phyloP scores from a whole-genome alignment of 345 rosid genomes.

The Hypericum perforatum region DNA sequence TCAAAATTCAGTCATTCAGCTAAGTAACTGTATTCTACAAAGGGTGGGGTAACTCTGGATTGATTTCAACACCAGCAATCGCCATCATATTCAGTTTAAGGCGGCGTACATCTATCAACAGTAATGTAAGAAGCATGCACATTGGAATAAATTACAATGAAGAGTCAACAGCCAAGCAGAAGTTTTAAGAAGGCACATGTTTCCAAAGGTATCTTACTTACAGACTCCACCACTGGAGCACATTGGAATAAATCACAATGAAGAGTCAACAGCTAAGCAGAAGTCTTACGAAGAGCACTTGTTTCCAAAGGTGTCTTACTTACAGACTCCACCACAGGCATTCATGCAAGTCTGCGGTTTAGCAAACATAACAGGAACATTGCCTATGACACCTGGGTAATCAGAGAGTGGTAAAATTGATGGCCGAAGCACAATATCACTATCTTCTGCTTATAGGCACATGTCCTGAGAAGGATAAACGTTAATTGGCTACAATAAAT shows the following conservation, averaged over 20 bases:
- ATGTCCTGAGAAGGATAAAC: background rate
- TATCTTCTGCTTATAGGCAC: background rate
- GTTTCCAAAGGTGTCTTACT: too few relatives aligned
- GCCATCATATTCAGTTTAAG: too few relatives aligned
- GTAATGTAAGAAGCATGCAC: slow-evolving; percentile 4
- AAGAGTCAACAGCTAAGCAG: too few relatives aligned
- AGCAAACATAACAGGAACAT: slow-evolving; percentile 79
- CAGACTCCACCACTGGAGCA: slow-evolving; percentile 95
- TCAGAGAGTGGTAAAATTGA: background rate
- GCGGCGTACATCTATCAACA: too few relatives aligned
- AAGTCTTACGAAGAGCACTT: too few relatives aligned
- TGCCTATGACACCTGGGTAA: slow-evolving; percentile 59
- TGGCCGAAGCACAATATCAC: background rate
- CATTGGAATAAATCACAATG: too few relatives aligned
- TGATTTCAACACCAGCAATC: too few relatives aligned
- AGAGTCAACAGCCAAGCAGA: slow-evolving; percentile 4
- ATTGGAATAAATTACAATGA: slow-evolving; percentile 4
- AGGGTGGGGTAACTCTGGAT: too few relatives aligned
- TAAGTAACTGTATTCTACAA: too few relatives aligned
- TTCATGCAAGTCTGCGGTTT: slow-evolving; percentile 98
- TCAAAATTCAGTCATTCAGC: background rate
- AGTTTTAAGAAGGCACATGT: slow-evolving; percentile 72
- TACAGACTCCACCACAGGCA: slow-evolving; percentile 89
- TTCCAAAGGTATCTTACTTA: slow-evolving; percentile 88
- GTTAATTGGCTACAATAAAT: too few relatives aligned